phyloP scores from a whole-genome alignment of 1,139 yeast genomes.

The Oligophagozyma castellii region DNA sequence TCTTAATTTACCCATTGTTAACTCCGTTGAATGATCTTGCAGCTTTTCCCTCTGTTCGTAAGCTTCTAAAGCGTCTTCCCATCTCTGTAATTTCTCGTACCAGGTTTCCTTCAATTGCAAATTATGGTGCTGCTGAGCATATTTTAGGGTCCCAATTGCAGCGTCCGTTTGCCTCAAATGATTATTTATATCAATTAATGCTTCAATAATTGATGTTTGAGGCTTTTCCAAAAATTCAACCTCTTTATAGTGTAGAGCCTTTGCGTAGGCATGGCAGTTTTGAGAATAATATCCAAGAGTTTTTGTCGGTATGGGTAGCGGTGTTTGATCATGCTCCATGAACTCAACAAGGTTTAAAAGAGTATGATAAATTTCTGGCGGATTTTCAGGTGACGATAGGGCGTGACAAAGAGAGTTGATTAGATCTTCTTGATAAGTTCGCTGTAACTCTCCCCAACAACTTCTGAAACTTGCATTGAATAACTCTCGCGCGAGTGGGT shows the following conservation, averaged over 20 bases:
- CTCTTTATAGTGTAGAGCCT: constrained; percentile 91
- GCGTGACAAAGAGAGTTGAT: constrained; percentile 81
- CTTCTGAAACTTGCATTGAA: constrained; percentile 93
- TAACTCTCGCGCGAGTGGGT: constrained; percentile 78
- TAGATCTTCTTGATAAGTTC: constrained; percentile 85
- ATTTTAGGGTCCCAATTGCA: constrained; percentile 90
- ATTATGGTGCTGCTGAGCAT: constrained; percentile 89
- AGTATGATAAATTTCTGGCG: constrained; percentile 91
- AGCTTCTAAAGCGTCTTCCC: constrained; percentile 95
- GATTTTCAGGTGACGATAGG: constrained; percentile 76
- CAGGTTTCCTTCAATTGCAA: constrained; percentile 90
- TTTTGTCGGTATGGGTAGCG: constrained; percentile 79
- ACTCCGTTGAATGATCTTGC: constrained; percentile 43
- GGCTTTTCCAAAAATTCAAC: constrained; percentile 90
- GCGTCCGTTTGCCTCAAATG: constrained; percentile 96
- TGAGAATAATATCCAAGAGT: constrained; percentile 90
- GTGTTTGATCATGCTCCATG: constrained; percentile 95
- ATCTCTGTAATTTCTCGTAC: constrained; percentile 91
- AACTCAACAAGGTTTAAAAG: constrained; percentile 83
- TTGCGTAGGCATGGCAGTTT: constrained; percentile 93
- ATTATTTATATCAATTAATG: constrained; percentile 82
- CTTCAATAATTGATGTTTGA: constrained; percentile 81
- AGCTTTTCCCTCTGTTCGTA: constrained; percentile 58
- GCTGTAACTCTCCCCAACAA: constrained; percentile 88
- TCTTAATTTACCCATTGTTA: constrained; percentile 95